Evolutionary conservation across 345 rosid genomes (phyloP).

Genomic region (Brassica incana): DNA sequence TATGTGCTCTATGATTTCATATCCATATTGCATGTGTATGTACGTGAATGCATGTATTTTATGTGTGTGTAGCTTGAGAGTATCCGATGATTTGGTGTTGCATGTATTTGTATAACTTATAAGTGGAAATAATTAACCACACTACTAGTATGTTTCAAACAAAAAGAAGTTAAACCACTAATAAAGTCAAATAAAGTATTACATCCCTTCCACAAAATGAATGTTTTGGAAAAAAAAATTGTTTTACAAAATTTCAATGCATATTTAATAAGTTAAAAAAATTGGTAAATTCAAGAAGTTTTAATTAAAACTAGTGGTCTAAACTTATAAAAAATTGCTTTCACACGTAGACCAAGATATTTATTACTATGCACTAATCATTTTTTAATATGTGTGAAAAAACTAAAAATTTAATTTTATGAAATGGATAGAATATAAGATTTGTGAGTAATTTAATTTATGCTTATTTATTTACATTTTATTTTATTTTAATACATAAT

Average conservation of each 20-base stretch:
- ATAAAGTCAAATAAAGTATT: background rate
- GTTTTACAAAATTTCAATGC: no score
- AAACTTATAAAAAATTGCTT: no score
- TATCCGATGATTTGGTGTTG: constrained; percentile 7
- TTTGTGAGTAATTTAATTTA: background rate
- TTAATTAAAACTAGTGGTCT: no score
- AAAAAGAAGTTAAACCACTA: background rate
- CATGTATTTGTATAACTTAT: background rate
- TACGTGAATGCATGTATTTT: constrained; percentile 1
- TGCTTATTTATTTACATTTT: background rate
- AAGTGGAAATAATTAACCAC: background rate
- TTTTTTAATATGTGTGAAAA: no score
- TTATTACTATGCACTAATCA: no score
- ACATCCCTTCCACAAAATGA: no score
- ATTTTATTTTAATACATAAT: no score
- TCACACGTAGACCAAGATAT: no score
- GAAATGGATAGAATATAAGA: background rate
- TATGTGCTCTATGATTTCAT: constrained; percentile 60
- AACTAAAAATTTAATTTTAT: no score
- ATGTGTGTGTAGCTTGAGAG: background rate
- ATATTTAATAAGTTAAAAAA: no score
- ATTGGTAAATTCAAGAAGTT: no score
- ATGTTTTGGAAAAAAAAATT: no score
- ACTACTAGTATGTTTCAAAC: background rate
- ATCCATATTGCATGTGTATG: background rate